phyloP scores from a whole-genome alignment of 2,329 filamentous ascomycete species.

The Clarireedia monteithiana region DNA sequence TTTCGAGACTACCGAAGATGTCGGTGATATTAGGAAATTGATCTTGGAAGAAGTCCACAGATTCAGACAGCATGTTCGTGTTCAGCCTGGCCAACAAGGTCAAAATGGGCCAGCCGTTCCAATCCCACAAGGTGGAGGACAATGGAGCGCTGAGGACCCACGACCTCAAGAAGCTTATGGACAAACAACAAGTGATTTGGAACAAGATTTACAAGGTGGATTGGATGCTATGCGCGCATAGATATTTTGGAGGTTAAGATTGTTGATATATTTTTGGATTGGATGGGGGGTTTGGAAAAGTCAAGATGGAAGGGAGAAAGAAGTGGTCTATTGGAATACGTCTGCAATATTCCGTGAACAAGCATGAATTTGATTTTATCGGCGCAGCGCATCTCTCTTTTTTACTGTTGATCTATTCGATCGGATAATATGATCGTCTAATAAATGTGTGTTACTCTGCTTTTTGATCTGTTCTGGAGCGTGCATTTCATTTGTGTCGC shows the following conservation, averaged over 20 bases:
- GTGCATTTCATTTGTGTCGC: neutral
- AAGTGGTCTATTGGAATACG: neutral
- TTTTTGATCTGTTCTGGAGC: neutral
- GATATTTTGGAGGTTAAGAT: neutral
- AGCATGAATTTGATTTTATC: neutral
- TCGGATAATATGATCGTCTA: neutral
- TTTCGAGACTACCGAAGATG: constrained; percentile 95
- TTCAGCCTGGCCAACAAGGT: constrained; percentile 28
- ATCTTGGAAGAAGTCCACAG: constrained; percentile 89
- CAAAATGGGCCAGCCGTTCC: constrained; percentile 25
- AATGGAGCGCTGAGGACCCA: constrained; percentile 29
- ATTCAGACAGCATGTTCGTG: constrained; percentile 57
- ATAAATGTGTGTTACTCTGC: neutral
- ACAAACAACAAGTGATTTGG: constrained; percentile 26
- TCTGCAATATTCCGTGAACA: neutral
- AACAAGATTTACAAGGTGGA: constrained; percentile 30
- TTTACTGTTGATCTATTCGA: neutral
- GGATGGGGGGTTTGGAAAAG: neutral
- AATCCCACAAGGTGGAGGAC: constrained; percentile 27
- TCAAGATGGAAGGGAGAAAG: neutral
- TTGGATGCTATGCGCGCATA: constrained; percentile 28
- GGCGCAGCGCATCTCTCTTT: neutral
- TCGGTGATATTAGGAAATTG: constrained; percentile 92
- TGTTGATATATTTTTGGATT: neutral
- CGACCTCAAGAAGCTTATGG: constrained; percentile 30